Evolutionary conservation across 2,329 filamentous ascomycete genomes (phyloP), one percentile per base, ranked within the genome.

Genomic region (Cladophialophora immunda): DNA sequence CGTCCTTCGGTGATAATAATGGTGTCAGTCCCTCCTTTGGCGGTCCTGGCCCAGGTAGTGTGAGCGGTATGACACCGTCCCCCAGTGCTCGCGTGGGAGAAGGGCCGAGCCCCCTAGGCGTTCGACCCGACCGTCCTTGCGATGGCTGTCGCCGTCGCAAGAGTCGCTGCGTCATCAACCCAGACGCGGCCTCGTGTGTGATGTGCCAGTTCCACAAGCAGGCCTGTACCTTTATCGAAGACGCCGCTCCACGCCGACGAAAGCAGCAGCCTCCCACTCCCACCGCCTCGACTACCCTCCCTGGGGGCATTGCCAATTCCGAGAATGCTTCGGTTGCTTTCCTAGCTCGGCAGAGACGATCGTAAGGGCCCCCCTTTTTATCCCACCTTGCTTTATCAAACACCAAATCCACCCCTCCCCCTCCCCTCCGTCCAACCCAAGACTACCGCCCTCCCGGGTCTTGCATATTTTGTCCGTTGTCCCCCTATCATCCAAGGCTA

Each of bases 171-270:
- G 68, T 70, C 58, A 70, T 72, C 56, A 59, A 65, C 36, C 53
- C 66, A 17, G 68, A 68, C 56, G 53, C 67, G 13, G 45, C 53
- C 27, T 38, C 64, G 7, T 72, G 70, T 61, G 67, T 72, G 34
- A 68, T 70, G 65, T 71, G 69, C 60, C 64, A 68, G 45, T 70
- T 71, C 62, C 72, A 72, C 67, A 67, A 69, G 25, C 71, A 71
- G 58, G 57, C 69, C 25, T 73, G 71, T 66, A 72, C 71, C 58
- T 72, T 70, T 66, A 65, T 71, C 59, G 72, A 73, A 59, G 70
- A 72, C 22, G 65, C 70, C 45, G 66, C 64, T 56, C 70, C 72
- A 27, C 68, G 72, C 62, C 65, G 66, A 64, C 66, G 68, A 30
- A 67, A 66, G 60, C 67, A 64, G 22, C n/a, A n/a, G n/a, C n/a